These are phyloP conservation scores for Ceratocystis alfenasii DNA, from an alignment of 2,329 filamentous ascomycete species.

Conservation along the genomic window DNA sequence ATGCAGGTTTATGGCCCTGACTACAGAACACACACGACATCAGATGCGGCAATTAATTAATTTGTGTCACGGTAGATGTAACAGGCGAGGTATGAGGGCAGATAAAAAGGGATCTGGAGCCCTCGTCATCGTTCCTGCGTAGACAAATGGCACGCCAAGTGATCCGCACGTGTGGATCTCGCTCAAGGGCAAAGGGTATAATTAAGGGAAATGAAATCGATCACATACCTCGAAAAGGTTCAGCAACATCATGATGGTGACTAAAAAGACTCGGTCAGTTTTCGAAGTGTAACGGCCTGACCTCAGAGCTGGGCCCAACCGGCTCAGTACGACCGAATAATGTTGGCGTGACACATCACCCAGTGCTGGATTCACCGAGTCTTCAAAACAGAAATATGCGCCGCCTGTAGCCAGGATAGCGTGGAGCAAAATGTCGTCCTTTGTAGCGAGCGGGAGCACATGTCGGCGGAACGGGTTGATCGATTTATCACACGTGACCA, in stretches of 20 bases:
- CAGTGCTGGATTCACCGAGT: slow-evolving; percentile 12
- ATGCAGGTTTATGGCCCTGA: neutral
- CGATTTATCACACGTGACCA: slow-evolving; percentile 13
- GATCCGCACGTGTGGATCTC: neutral
- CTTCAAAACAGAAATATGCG: slow-evolving; percentile 19
- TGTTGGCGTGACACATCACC: slow-evolving; percentile 17
- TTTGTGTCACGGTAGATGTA: too few relatives aligned
- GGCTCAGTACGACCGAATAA: slow-evolving; percentile 14
- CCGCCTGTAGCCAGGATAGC: slow-evolving; percentile 20
- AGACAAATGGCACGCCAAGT: neutral
- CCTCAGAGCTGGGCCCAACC: slow-evolving; percentile 15
- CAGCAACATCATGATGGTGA: slow-evolving; percentile 19
- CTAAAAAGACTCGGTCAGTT: slow-evolving; percentile 17
- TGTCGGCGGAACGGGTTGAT: slow-evolving; percentile 15
- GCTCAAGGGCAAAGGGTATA: neutral
- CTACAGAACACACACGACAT: too few relatives aligned
- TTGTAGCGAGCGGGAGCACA: slow-evolving; percentile 16
- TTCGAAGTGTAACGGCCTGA: slow-evolving; percentile 2
- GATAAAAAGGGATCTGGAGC: neutral
- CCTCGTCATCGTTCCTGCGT: neutral
- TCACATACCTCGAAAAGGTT: slow-evolving; percentile 20
- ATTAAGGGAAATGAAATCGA: neutral
- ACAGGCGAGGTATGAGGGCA: too few relatives aligned
- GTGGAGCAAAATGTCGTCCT: slow-evolving; percentile 20
- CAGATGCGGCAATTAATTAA: too few relatives aligned